Percentiles rank a stretch among this genome's conserved stretches.
phyloP scores from a whole-genome alignment of 805 yeast species.

The Brettanomyces anomalus region DNA sequence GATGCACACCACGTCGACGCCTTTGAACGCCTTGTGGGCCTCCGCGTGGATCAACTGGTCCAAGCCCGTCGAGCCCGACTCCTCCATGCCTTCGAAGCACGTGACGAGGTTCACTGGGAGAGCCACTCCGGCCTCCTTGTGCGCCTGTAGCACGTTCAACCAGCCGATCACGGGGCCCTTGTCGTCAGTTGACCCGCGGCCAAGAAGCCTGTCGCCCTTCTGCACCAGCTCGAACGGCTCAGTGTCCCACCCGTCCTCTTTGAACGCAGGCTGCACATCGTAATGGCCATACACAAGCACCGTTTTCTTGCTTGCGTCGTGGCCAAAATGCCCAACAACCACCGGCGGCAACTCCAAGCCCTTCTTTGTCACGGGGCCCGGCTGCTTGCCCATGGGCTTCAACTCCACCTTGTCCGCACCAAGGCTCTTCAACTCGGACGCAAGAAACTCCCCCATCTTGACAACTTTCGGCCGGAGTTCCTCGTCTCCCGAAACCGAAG shows the following conservation, averaged over 20 bases:
- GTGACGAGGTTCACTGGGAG: constrained; percentile 88
- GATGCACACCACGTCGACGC: constrained; percentile 90
- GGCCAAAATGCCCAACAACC: constrained; percentile 83
- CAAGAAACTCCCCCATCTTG: constrained; percentile 80
- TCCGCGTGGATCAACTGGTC: constrained; percentile 76
- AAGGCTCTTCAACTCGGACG: constrained; percentile 53
- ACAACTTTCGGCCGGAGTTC: constrained; percentile 80
- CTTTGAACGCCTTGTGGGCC: constrained; percentile 71
- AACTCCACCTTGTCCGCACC: constrained; percentile 81
- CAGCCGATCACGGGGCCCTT: constrained; percentile 98
- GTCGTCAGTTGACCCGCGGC: constrained; percentile 96
- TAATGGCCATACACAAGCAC: constrained; percentile 93
- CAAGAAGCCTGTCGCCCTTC: constrained; percentile 63
- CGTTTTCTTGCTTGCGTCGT: constrained; percentile 75
- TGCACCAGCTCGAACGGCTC: constrained; percentile 80
- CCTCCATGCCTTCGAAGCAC: constrained; percentile 99
- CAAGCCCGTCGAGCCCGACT: constrained; percentile 88
- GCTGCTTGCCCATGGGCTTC: constrained; percentile 80
- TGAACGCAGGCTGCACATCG: constrained; percentile 94
- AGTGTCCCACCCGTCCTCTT: constrained; percentile 91
- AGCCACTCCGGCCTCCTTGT: constrained; percentile 72
- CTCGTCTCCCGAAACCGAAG: constrained; percentile 92
- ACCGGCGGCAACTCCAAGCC: constrained; percentile 82
- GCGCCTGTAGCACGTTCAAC: constrained; percentile 91
- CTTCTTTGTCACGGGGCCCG: constrained; percentile 72